Conservation (phyloP, 78 protist genomes). For the Isochrysis galbana region DNA sequence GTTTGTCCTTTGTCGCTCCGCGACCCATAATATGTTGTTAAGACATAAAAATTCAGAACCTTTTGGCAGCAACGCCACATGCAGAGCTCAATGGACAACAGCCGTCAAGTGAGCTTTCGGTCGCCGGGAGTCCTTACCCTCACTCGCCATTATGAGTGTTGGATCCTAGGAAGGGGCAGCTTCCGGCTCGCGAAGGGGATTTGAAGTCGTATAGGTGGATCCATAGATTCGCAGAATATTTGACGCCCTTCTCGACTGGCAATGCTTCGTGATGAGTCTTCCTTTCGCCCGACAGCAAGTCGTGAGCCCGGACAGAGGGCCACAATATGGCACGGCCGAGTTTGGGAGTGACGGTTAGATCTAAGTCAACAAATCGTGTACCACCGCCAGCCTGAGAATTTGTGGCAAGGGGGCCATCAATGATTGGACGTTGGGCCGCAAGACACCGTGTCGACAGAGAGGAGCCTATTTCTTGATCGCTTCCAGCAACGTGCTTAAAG, state of each 20-base stretch:
- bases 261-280: background rate
- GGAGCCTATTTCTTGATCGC: too few relatives aligned
- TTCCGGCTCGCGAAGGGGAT: background rate
- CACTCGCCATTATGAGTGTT: background rate
- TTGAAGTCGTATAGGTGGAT: slow-evolving; percentile 25
- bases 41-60: too few relatives aligned
- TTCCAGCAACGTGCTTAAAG: too few relatives aligned
- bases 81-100: too few relatives aligned
- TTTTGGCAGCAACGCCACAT: too few relatives aligned
- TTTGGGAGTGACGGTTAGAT: background rate
- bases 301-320: background rate
- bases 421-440: background rate
- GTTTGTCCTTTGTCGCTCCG: too few relatives aligned
- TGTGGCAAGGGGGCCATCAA: background rate
- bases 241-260: background rate
- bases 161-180: background rate
- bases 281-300: background rate
- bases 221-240: background rate
- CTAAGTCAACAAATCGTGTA: background rate
- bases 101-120: too few relatives aligned
- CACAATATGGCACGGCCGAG: slow-evolving; percentile 2
- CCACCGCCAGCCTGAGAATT: background rate
- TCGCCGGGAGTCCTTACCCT: too few relatives aligned
- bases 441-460: background rate
- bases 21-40: too few relatives aligned